phyloP scores from a whole-genome alignment of 2,329 filamentous ascomycete genomes.

The Zymoseptoria passerinii region DNA sequence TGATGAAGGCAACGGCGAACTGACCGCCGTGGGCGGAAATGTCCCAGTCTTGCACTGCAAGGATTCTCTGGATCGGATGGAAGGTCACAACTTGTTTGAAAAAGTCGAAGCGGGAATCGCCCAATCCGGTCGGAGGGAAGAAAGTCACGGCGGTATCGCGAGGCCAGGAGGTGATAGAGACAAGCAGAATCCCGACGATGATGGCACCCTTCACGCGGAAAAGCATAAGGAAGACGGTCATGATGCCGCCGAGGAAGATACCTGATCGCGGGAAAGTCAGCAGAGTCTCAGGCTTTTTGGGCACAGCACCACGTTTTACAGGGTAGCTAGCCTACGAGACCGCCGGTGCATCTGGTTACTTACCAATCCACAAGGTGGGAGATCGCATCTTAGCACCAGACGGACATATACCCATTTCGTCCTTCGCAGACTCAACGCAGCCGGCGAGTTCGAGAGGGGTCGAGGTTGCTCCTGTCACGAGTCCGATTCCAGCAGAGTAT shows the following conservation, averaged over 20 bases:
- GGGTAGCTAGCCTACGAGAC: no score
- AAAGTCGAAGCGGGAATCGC: conserved; percentile 68
- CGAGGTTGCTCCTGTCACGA: conserved; percentile 58
- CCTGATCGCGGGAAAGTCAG: no score
- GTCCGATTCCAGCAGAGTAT: conserved; percentile 73
- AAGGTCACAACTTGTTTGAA: conserved; percentile 84
- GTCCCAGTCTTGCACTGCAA: conserved; percentile 68
- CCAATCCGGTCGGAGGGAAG: conserved; percentile 64
- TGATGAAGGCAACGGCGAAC: conserved; percentile 76
- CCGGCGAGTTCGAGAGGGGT: conserved; percentile 71
- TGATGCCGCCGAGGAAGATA: conserved; percentile 65
- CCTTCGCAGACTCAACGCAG: conserved; percentile 49
- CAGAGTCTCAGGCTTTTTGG: no score
- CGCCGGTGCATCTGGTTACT: no score
- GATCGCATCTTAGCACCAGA: conserved; percentile 66
- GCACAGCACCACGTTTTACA: no score
- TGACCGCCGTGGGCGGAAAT: conserved; percentile 60
- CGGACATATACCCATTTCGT: conserved; percentile 51
- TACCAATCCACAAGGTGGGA: conserved; percentile 78
- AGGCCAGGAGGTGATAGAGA: conserved; percentile 85
- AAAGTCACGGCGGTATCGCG: conserved; percentile 67
- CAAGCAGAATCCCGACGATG: conserved; percentile 72
- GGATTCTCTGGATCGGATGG: conserved; percentile 61
- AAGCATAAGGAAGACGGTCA: conserved; percentile 74
- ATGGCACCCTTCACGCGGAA: conserved; percentile 83